A percentile compares a stretch with the other conserved stretches of the same genome.
Conservation (phyloP, 345 rosid species). For the Rhizophora mangle region DNA sequence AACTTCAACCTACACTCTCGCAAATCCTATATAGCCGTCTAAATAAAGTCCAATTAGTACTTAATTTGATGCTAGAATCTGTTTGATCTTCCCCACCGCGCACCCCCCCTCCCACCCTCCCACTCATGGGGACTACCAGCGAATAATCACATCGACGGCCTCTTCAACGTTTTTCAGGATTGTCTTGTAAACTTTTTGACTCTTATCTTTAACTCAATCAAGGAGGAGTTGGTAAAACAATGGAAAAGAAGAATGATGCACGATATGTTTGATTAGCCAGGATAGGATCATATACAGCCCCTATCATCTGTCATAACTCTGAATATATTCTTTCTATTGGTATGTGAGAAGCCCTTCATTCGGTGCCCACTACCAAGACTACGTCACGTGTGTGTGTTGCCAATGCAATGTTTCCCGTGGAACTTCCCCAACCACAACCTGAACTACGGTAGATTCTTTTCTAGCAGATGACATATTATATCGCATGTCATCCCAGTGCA, state of each 20-base stretch:
- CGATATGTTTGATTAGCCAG: not conserved
- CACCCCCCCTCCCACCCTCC: not conserved
- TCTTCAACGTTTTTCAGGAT: conserved; percentile 12
- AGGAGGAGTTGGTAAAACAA: conserved; percentile 9
- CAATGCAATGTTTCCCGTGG: conserved; percentile 20
- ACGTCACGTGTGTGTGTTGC: not conserved
- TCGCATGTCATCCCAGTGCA: too few relatives aligned
- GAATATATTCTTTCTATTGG: not conserved
- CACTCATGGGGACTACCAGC: not conserved
- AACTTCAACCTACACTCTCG: conserved; percentile 9
- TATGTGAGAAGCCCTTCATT: not conserved
- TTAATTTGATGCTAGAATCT: conserved; percentile 21
- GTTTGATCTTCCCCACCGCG: not conserved
- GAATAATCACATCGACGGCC: not conserved
- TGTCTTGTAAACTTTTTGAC: not conserved
- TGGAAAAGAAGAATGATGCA: conserved; percentile 21
- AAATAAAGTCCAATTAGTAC: conserved; percentile 7
- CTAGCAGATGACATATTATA: not conserved
- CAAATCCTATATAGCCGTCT: conserved; percentile 28
- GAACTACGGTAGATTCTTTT: not conserved
- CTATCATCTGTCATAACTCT: not conserved
- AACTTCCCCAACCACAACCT: conserved; percentile 14
- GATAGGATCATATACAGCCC: not conserved
- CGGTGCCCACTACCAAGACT: conserved; percentile 10
- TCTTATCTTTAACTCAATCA: conserved; percentile 18